phyloP scores from a whole-genome alignment of 768 basidiomycete genomes.

The Phanerochaete sordida region DNA sequence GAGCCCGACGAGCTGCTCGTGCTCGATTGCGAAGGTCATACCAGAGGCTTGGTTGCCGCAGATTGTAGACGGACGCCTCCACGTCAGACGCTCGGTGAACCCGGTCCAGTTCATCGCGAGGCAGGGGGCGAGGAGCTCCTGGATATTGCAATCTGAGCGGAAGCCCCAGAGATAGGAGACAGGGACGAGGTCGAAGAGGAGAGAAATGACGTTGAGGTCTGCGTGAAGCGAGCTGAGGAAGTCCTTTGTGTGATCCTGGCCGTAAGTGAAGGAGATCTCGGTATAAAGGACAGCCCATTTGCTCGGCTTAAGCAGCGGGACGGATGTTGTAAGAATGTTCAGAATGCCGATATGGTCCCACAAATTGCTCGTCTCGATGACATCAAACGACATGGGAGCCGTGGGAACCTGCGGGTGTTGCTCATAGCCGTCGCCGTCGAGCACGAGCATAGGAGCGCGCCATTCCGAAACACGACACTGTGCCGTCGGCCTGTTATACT shows the following conservation, averaged over 20 bases:
- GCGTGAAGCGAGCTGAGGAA: slow-evolving; percentile 30
- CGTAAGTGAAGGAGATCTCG: slow-evolving; percentile 13
- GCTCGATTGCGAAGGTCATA: too few relatives aligned
- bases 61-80: slow-evolving; percentile 30
- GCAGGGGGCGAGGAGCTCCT: slow-evolving; percentile 29
- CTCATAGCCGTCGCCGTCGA: slow-evolving; percentile 10
- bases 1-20: background rate
- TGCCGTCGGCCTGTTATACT: background rate
- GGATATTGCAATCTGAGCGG: slow-evolving; percentile 35
- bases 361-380: slow-evolving; percentile 22
- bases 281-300: slow-evolving; percentile 14
- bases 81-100: slow-evolving; percentile 34
- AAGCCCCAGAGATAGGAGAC: slow-evolving; percentile 38
- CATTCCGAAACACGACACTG: slow-evolving; percentile 6
- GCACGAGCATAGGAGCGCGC: slow-evolving; percentile 2
- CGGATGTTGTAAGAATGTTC: slow-evolving; percentile 15
- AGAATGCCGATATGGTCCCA: slow-evolving; percentile 20
- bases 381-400: slow-evolving; percentile 16
- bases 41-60: too few relatives aligned
- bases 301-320: slow-evolving; percentile 11
- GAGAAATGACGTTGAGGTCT: slow-evolving; percentile 38
- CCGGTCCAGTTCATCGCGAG: slow-evolving; percentile 18
- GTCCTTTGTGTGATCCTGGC: slow-evolving; percentile 26
- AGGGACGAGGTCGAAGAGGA: slow-evolving; percentile 42
- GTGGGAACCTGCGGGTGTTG: too few relatives aligned